These are phyloP conservation scores for Steccherinum ochraceum DNA, from an alignment of 768 basidiomycete species.

Conservation along the genomic window DNA sequence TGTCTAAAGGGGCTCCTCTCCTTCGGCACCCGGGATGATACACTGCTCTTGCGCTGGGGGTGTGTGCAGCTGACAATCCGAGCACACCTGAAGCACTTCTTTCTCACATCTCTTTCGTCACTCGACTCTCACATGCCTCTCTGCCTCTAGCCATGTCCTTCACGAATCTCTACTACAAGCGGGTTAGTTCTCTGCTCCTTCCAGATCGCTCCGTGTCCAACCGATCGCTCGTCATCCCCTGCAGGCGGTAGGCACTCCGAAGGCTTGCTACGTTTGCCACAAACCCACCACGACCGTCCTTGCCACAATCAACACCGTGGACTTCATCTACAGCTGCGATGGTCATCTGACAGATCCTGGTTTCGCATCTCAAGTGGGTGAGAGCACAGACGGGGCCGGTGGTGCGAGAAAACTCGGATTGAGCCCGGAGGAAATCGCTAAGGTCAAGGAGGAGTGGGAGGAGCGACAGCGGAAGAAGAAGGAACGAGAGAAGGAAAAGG, in stretches of 20 bases:
- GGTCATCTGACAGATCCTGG: conserved; percentile 75
- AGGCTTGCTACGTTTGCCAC: conserved; percentile 73
- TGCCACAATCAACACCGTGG: conserved; percentile 73
- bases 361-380: conserved; percentile 54
- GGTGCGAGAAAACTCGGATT: conserved; percentile 34
- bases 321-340: conserved; percentile 84
- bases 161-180: conserved; percentile 84
- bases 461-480: conserved; percentile 58
- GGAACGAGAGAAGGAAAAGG: conserved; percentile 47
- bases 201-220: conserved; percentile 6
- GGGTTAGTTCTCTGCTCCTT: conserved; percentile 42
- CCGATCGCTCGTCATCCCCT: conserved; percentile 2
- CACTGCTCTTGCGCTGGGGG: too few relatives aligned
- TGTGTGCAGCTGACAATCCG: background rate
- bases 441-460: conserved; percentile 76
- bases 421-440: conserved; percentile 68
- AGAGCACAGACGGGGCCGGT: conserved; percentile 26
- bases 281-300: conserved; percentile 80
- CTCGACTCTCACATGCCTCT: conserved; percentile 6
- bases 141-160: conserved; percentile 58
- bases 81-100: conserved; percentile 3
- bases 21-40: background rate
- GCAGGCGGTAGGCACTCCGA: conserved; percentile 73
- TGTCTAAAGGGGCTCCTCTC: background rate
- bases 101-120: conserved; percentile 9